phyloP scores from a whole-genome alignment of 345 rosid species.

The Chamaenerion angustifolium region DNA sequence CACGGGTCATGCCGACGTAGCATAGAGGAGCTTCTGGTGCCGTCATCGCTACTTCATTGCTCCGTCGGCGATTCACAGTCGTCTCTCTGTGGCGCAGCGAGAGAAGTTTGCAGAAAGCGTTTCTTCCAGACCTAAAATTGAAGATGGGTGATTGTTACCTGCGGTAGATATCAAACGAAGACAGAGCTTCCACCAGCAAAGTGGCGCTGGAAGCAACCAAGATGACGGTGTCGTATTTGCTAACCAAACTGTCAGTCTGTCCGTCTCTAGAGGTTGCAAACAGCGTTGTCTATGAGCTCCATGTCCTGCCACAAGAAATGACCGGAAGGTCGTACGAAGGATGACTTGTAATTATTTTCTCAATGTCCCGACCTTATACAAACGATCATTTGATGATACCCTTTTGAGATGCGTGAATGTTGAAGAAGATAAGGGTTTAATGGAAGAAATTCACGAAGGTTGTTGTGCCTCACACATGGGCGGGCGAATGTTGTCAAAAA shows the following conservation, averaged over 20 bases:
- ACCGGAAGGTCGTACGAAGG: no score
- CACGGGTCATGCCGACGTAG: constrained; percentile 64
- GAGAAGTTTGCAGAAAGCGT: constrained; percentile 4
- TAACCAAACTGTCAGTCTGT: constrained; percentile 33
- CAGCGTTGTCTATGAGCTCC: constrained; percentile 57
- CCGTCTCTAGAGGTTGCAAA: constrained; percentile 22
- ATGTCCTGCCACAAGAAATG: no score
- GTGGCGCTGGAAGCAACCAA: constrained; percentile 55
- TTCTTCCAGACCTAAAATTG: constrained; percentile 3
- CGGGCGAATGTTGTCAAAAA: no score
- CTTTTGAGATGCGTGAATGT: no score
- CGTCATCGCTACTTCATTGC: no score
- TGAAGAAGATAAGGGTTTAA: no score
- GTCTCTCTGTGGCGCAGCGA: constrained; percentile 15
- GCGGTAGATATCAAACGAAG: constrained; percentile 9
- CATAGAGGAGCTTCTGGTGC: constrained; percentile 82
- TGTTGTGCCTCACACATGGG: no score
- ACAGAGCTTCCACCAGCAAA: constrained; percentile 20
- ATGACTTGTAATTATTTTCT: no score
- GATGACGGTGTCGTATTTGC: constrained; percentile 63
- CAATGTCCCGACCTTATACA: no score
- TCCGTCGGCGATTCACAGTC: no score
- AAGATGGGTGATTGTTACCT: background rate
- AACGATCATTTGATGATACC: no score
- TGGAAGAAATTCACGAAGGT: no score